These are phyloP conservation scores for Exobasidium rhododendri DNA, from an alignment of 1,284 basidiomycete species.

Conservation along the genomic window DNA sequence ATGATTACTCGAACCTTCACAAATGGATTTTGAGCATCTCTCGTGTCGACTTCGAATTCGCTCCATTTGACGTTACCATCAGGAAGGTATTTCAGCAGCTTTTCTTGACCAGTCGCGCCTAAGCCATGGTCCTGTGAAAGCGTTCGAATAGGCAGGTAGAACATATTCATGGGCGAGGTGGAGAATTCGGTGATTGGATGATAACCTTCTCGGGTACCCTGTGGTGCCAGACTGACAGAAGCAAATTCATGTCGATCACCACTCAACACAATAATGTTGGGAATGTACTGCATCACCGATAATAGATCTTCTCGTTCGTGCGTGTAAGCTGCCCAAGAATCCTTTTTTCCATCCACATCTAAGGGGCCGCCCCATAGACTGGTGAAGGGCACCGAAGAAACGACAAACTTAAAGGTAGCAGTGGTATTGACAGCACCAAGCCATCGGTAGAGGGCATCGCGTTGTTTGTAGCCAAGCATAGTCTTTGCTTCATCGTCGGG, in stretches of 20 bases:
- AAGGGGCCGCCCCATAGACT: slow-evolving; percentile 66
- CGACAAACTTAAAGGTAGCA: slow-evolving; percentile 75
- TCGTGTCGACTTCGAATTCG: slow-evolving; percentile 71
- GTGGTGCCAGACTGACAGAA: slow-evolving; percentile 53
- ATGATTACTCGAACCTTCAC: slow-evolving; percentile 60
- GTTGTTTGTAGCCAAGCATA: slow-evolving; percentile 72
- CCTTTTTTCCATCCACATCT: slow-evolving; percentile 62
- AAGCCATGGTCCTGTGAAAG: slow-evolving; percentile 55
- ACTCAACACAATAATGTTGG: slow-evolving; percentile 65
- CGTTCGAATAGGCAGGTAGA: slow-evolving; percentile 51
- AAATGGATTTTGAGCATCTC: slow-evolving; percentile 61
- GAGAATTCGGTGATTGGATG: slow-evolving; percentile 62
- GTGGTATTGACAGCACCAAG: slow-evolving; percentile 67
- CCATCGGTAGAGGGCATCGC: slow-evolving; percentile 68
- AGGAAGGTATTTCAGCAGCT: slow-evolving; percentile 63
- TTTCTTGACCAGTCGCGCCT: slow-evolving; percentile 62
- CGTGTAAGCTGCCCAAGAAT: slow-evolving; percentile 69
- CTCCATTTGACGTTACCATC: slow-evolving; percentile 59
- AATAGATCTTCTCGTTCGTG: slow-evolving; percentile 61
- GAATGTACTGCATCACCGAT: slow-evolving; percentile 60
- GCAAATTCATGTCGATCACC: slow-evolving; percentile 76
- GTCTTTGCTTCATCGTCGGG: slow-evolving; percentile 60
- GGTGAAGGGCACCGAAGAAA: slow-evolving; percentile 74
- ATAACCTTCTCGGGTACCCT: slow-evolving; percentile 25
- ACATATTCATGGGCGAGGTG: slow-evolving; percentile 66